These are phyloP conservation scores for Diaporthe citriasiana DNA, from an alignment of 2,329 filamentous ascomycete species.

Conservation along the genomic window DNA sequence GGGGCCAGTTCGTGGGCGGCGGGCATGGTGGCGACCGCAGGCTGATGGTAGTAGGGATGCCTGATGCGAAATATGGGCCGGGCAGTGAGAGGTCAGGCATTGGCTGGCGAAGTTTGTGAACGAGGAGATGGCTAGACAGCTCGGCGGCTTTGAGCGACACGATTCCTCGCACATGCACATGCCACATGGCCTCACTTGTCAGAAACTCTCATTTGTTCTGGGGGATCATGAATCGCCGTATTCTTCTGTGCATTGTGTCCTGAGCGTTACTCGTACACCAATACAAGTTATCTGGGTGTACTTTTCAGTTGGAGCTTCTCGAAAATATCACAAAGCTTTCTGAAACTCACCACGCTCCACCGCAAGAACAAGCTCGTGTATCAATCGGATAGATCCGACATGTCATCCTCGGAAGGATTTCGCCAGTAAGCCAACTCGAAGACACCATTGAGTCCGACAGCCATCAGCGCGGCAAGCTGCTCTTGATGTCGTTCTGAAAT, in stretches of 20 bases:
- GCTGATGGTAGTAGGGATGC: constrained; percentile 42
- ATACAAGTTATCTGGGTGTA: not conserved
- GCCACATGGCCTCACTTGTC: not conserved
- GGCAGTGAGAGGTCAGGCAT: constrained; percentile 43
- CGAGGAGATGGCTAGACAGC: not conserved
- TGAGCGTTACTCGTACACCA: not conserved
- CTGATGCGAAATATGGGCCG: constrained; percentile 44
- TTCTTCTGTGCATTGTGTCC: not conserved
- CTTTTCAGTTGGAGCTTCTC: not conserved
- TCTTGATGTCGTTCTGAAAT: constrained; percentile 48
- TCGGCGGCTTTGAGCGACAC: not conserved
- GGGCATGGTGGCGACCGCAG: not conserved
- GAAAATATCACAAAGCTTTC: not conserved
- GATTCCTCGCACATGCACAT: not conserved
- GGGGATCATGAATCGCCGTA: not conserved
- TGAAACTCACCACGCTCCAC: not conserved
- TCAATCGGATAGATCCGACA: constrained; percentile 38
- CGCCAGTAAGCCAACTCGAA: constrained; percentile 52
- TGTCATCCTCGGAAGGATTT: constrained; percentile 52
- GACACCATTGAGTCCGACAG: constrained; percentile 48
- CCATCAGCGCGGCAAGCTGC: constrained; percentile 47
- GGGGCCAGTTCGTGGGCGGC: not conserved
- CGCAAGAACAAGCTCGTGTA: not conserved
- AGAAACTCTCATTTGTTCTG: not conserved
- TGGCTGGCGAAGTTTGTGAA: constrained; percentile 44